Base-by-base conservation (phyloP, 2,329 filamentous ascomycete genomes). In the Monosporascus sp. region DNA sequence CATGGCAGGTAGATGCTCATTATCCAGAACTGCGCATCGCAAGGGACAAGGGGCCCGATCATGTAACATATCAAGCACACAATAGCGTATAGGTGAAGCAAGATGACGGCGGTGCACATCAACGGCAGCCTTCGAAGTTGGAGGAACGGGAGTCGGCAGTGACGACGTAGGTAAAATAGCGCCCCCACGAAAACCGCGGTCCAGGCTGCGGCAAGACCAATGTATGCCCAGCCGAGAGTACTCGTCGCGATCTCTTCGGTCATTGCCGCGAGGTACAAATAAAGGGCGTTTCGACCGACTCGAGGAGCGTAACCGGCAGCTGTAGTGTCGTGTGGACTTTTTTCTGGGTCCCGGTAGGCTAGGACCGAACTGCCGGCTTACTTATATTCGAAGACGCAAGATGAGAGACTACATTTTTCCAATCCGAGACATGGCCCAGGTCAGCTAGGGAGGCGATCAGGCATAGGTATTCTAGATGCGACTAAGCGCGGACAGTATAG, bases 1-100 rank as follows among this genome's bases (percentile, higher is more conserved):
- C 83, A 78, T 11, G 85, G 85, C 3, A 87, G 71, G 65, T 82
- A 85, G 52, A 83, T 73, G 56, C 80, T 78, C 85, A 88, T 88
- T 66, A 85, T 76, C 82, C 84, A 88, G 65, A 77, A 88, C 66
- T 86, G 81, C 17, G 74, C 73, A 20, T 75, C 70, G 50, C 80
- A 80, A 0, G 81, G 79, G n/a, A 72, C 61, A 9, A 70, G 51
- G 27, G 70, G 50, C 24, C 66, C 65, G 51, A 68, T 59, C 22
- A 63, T 60, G 1, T 65, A 58, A 51, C 68, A 71, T 48, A 70
- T 51, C 51, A 71, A 67, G 22, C 70, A 58, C 2, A 59, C 56
- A 24, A 59, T 38, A 24, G 50, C 56, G 48, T 61, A 65, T 9
- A 56, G 40, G 26, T 65, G 63, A 9, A 65, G 58, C 19, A 60